Conservation (phyloP, 2,329 filamentous ascomycete species). For the Aotearoamyces nothofagi region DNA sequence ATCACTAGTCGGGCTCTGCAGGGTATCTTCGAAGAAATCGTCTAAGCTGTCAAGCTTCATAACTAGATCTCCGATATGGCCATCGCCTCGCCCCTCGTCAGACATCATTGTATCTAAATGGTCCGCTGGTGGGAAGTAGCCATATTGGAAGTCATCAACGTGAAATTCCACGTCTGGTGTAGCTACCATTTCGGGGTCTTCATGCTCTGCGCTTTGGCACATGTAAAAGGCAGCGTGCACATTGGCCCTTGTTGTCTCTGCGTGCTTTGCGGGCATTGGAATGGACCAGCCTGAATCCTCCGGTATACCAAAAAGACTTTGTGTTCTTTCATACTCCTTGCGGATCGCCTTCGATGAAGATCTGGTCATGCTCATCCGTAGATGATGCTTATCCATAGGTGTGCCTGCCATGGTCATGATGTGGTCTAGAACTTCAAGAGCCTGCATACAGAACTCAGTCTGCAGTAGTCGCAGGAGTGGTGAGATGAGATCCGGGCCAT, state of each 20-base stretch:
- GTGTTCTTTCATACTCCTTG: constrained; percentile 88
- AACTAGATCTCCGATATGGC: constrained; percentile 70
- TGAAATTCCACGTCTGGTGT: constrained; percentile 87
- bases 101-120: constrained; percentile 88
- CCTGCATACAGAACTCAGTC: constrained; percentile 87
- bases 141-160: constrained; percentile 56
- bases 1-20: constrained; percentile 41
- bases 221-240: constrained; percentile 96
- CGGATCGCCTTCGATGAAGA: constrained; percentile 71
- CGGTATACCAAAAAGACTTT: constrained; percentile 91
- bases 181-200: constrained; percentile 42
- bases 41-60: constrained; percentile 66
- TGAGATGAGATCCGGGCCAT: constrained; percentile 90
- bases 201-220: constrained; percentile 52
- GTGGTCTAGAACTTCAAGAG: constrained; percentile 79
- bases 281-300: constrained; percentile 95
- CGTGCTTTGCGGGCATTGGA: constrained; percentile 80
- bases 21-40: constrained; percentile 61
- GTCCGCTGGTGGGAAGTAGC: constrained; percentile 47
- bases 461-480: constrained; percentile 79
- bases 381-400: constrained; percentile 83
- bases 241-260: constrained; percentile 72
- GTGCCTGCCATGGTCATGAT: constrained; percentile 90
- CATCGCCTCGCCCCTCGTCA: constrained; percentile 49
- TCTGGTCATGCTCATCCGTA: constrained; percentile 96